These are phyloP conservation scores for Cordyceps javanica DNA, from an alignment of 2,329 filamentous ascomycete genomes.

Conservation along the genomic window DNA sequence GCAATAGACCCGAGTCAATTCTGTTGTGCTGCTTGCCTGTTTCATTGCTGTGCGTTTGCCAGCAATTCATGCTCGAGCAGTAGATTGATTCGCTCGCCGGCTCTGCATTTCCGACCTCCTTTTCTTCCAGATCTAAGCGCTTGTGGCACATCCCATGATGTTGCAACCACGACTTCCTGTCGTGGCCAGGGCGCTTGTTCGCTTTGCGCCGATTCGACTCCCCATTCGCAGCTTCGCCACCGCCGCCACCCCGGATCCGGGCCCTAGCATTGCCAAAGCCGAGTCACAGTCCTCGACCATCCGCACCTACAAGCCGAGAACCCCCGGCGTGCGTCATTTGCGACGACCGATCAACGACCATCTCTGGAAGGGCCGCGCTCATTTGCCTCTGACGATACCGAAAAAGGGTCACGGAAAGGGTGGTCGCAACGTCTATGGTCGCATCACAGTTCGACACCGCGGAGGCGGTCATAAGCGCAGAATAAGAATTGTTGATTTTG, in stretches of 20 bases:
- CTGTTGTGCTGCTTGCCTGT: not conserved
- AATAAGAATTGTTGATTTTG: slow-evolving; percentile 87
- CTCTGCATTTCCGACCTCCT: not conserved
- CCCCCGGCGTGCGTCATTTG: slow-evolving; percentile 86
- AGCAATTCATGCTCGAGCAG: not conserved
- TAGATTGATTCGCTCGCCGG: not conserved
- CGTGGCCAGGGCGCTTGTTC: slow-evolving; percentile 4
- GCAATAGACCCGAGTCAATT: not conserved
- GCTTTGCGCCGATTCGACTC: slow-evolving; percentile 7
- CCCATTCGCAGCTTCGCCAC: slow-evolving; percentile 6
- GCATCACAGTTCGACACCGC: slow-evolving; percentile 82
- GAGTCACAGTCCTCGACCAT: slow-evolving; percentile 42
- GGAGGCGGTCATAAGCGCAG: slow-evolving; percentile 89
- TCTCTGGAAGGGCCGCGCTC: slow-evolving; percentile 87
- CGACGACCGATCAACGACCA: slow-evolving; percentile 92
- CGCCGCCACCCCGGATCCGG: not conserved
- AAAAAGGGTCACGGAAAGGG: slow-evolving; percentile 92
- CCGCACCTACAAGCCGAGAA: slow-evolving; percentile 87
- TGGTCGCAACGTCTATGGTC: slow-evolving; percentile 81
- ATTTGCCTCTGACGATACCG: slow-evolving; percentile 75
- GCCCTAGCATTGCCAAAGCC: slow-evolving; percentile 17
- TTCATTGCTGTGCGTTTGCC: not conserved
- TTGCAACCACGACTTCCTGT: slow-evolving; percentile 10
- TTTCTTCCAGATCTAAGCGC: not conserved
- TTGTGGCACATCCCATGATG: slow-evolving; percentile 1